Evolutionary conservation across 2,329 filamentous ascomycete species (phyloP), one percentile per base, ranked within the genome.

Genomic region (Phialocephala subalpina): DNA sequence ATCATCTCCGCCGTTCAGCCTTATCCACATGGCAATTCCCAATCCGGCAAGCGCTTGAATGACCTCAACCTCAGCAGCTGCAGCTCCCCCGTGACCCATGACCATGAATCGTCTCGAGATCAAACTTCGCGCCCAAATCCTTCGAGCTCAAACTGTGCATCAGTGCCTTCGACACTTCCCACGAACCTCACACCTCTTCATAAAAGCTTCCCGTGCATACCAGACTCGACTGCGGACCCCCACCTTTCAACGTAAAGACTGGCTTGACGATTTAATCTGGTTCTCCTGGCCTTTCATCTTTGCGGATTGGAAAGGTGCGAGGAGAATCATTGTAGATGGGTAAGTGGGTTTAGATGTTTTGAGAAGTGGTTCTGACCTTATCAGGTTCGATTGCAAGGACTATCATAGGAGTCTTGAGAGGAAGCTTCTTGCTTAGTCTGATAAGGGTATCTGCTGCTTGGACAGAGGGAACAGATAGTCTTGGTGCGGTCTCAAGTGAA

Each of bases 401-500:
- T 53, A 53, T 53, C 49, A n/a, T 18, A 29, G 12, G 27, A 33
- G 11, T 11, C 27, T 33, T 4, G 12, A 18, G 12, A 16, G 12
- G 25, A 4, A 53, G 49, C 27, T 53, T 33, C 49, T 29, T 53
- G 22, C 4, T 57, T 14, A 57, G 55, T 27, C 14, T 36, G 9
- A 6, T 40, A 12, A 20, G 35, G 9, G 36, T 29, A 7, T 40
- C 29, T 20, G n/a, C 35, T n/a, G 45, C 47, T 3, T 20, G 60
- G 20, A 53, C 58, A 11, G 9, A 29, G 9, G 58, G 49, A 14
- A 42, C 40, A 20, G 61, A 70, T 38, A 66, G 58, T 57, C 55
- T 65, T 36, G 84, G 84, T 11, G 85, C 84, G 18, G 83, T 86
- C 20, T 82, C 85, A 1, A 85, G 82, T 60, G 84, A 87, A 72